Base-by-base conservation (phyloP, 352 stramenopile species). In the Phytophthora citricola region DNA sequence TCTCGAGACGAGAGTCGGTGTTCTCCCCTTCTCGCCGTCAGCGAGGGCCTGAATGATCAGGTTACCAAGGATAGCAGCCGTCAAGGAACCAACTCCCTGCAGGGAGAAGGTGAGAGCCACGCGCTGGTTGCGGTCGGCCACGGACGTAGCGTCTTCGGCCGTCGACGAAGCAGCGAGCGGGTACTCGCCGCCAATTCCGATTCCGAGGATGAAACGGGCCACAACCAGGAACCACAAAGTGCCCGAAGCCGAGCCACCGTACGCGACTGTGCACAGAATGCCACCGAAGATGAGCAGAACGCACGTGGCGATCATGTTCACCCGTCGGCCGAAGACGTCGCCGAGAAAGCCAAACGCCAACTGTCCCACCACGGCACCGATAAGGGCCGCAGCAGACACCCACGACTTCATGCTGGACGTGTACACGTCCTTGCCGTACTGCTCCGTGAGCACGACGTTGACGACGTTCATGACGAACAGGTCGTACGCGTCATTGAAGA, bases 401-500 rank as follows among this genome's bases (percentile, higher is more conserved):
- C 69, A 70, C 15, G 79, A 88, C 70, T 89, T 91, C 40, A 89
- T 63, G 45, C 55, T 58, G 9, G 82, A 70, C 40, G 82, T 91
- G 64, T 91, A 89, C 12, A 87, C 77, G 44, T 80, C 27, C 52
- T 84, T 79, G 54, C 69, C 73, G 58, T 86, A 90, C 57, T 89
- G 75, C 63, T 92, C 79, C 12, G 74, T 83, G 54, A 92, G 79
- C 53, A 92, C 79, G 56, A 92, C 69, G 71, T 92, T 92, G 65
- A 90, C 63, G 12, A 92, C 69, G 69, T 91, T 91, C 80, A 91
- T 89, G 47, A 90, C 79, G 56, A 91, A 89, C 20, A 91, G 76
- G 48, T 91, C 82, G 71, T 89, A 91, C 31, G 82, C 75, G 66
- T 89, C 82, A 46, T 88, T 88, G 70, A 87, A 91, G 68, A 91